Evolutionary conservation across 116 monocot genomes (phyloP).

Genomic region (Iris pallida): DNA sequence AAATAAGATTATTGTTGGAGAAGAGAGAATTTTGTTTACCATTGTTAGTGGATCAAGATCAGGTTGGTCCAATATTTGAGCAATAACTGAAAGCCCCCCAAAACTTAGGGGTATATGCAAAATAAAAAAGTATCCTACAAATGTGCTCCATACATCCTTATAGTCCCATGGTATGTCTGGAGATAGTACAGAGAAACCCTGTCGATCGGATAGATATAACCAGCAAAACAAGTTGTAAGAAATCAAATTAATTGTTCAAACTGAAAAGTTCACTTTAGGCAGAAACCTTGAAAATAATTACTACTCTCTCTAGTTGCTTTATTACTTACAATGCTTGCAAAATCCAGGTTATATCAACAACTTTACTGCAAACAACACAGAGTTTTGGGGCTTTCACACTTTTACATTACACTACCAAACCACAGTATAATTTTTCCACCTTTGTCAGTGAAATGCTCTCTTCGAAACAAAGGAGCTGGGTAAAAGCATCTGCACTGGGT

Average conservation of each 20-base stretch:
- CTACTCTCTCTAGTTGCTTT: not conserved
- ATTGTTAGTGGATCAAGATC: constrained; percentile 53
- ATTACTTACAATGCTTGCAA: not conserved
- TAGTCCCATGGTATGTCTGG: constrained; percentile 56
- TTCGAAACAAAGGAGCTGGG: constrained; percentile 41
- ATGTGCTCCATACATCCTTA: constrained; percentile 56
- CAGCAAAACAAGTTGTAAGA: not conserved
- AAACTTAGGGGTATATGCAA: constrained; percentile 84
- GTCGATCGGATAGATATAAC: constrained; percentile 4
- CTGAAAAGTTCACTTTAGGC: too few relatives aligned
- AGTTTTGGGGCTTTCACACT: constrained; percentile 33
- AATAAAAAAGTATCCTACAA: constrained; percentile 64
- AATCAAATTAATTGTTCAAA: not conserved
- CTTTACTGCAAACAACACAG: constrained; percentile 52
- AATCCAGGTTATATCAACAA: constrained; percentile 41
- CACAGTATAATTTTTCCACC: constrained; percentile 13
- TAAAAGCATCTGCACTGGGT: constrained; percentile 43
- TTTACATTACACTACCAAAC: constrained; percentile 37
- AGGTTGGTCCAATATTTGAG: constrained; percentile 40
- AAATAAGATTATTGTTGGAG: not conserved
- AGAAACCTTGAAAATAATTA: too few relatives aligned
- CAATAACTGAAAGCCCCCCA: constrained; percentile 62
- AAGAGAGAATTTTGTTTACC: constrained; percentile 20
- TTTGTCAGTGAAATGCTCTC: constrained; percentile 31
- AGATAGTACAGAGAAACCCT: constrained; percentile 65